These are phyloP conservation scores for Fusarium sp. DNA, from an alignment of 2,329 filamentous ascomycete species.

Conservation along the genomic window DNA sequence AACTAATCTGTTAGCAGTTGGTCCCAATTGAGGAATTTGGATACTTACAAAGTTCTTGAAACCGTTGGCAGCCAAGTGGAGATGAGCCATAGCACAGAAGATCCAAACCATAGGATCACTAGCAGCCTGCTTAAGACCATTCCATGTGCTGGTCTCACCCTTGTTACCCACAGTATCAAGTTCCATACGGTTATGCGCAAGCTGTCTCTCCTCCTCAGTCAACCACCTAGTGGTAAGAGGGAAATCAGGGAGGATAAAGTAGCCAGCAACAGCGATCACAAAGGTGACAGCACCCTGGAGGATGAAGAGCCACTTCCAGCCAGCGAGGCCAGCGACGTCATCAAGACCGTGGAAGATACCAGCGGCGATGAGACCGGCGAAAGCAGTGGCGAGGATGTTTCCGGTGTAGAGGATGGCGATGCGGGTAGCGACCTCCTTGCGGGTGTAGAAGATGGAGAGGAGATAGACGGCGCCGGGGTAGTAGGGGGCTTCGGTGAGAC, in stretches of 20 bases:
- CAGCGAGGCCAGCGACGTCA: conserved; percentile 36
- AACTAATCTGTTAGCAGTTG: conserved; percentile 13
- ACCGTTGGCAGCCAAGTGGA: conserved; percentile 58
- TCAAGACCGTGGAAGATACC: conserved; percentile 50
- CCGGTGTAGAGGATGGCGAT: conserved; percentile 56
- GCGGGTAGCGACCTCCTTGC: conserved; percentile 55
- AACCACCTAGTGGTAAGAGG: conserved; percentile 54
- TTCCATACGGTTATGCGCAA: conserved; percentile 53
- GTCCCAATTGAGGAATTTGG: rapidly evolving
- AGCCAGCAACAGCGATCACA: conserved; percentile 39
- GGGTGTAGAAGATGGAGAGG: conserved; percentile 63
- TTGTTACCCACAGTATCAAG: conserved; percentile 56
- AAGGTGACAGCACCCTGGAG: conserved; percentile 64
- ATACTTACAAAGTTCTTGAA: conserved; percentile 49
- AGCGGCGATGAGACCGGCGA: conserved; percentile 55
- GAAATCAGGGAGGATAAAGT: conserved; percentile 46
- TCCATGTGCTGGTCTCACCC: conserved; percentile 50
- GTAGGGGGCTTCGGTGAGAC: conserved; percentile 53
- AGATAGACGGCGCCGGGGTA: conserved; percentile 50
- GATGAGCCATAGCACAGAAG: conserved; percentile 59
- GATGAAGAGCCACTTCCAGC: conserved; percentile 64
- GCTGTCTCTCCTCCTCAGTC: conserved; percentile 53
- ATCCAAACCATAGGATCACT: conserved; percentile 58
- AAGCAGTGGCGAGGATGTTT: conserved; percentile 48
- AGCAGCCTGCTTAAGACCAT: conserved; percentile 54